These are phyloP conservation scores for Trichoderma brevicompactum DNA, from an alignment of 2,329 filamentous ascomycete species.

Conservation along the genomic window DNA sequence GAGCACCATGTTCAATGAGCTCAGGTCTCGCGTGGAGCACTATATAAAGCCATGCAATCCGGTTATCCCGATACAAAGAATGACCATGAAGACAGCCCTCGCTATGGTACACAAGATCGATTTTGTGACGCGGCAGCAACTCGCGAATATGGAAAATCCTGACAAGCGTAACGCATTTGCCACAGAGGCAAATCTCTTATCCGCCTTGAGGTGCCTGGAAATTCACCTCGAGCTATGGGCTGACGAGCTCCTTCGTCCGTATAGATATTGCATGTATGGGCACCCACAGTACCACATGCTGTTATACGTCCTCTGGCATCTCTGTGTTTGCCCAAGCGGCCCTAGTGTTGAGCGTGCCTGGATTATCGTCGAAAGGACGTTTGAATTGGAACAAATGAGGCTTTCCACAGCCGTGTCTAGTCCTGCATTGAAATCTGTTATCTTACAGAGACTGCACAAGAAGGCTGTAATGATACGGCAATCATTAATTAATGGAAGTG, in stretches of 20 bases:
- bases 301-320: constrained; percentile 50
- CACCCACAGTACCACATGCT: constrained; percentile 51
- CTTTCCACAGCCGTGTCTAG: constrained; percentile 22
- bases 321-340: constrained; percentile 46
- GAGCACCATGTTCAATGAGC: constrained; percentile 47
- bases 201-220: constrained; percentile 44
- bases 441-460: constrained; percentile 25
- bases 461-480: constrained; percentile 28
- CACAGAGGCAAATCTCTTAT: constrained; percentile 41
- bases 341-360: constrained; percentile 35
- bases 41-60: constrained; percentile 51
- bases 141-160: constrained; percentile 33
- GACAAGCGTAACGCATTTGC: constrained; percentile 33
- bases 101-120: constrained; percentile 44
- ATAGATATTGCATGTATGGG: constrained; percentile 45
- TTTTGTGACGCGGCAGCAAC: constrained; percentile 41
- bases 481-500: not conserved
- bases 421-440: constrained; percentile 25
- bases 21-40: constrained; percentile 41
- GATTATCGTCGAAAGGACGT: constrained; percentile 17
- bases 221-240: constrained; percentile 36
- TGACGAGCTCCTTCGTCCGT: constrained; percentile 46
- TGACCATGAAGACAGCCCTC: constrained; percentile 38
- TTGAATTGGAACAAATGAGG: constrained; percentile 24
- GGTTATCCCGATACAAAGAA: constrained; percentile 51